Percentiles rank a stretch among this genome's conserved stretches.
phyloP scores from a whole-genome alignment of 2,329 filamentous ascomycete genomes.

The Eutypella sp. region DNA sequence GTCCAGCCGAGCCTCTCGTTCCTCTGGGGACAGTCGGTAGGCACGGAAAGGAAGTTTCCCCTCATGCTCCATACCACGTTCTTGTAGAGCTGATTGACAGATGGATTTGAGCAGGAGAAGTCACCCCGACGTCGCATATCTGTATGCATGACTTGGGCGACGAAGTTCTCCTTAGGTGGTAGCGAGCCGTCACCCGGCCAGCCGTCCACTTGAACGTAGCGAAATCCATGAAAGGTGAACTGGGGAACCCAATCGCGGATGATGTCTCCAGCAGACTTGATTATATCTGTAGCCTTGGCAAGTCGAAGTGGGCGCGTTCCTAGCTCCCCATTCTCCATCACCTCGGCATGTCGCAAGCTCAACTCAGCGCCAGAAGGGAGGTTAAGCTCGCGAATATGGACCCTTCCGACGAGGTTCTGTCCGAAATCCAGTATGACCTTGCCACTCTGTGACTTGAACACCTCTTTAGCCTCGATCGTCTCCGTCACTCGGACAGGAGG shows the following conservation, averaged over 20 bases:
- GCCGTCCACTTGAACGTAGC: conserved; percentile 37
- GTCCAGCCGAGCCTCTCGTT: conserved; percentile 45
- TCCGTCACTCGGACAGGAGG: conserved; percentile 16
- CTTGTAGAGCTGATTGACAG: conserved; percentile 47
- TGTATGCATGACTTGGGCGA: conserved; percentile 16
- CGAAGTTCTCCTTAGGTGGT: conserved; percentile 2
- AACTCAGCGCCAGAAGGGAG: conserved; percentile 33
- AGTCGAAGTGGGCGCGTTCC: conserved; percentile 10
- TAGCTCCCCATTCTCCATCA: conserved; percentile 42
- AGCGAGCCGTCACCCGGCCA: conserved; percentile 20
- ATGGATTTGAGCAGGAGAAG: conserved; percentile 44
- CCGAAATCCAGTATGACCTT: conserved; percentile 43
- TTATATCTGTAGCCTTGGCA: not conserved
- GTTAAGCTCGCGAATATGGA: conserved; percentile 23
- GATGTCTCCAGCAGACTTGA: not conserved
- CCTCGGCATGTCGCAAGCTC: conserved; percentile 45
- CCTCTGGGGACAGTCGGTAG: conserved; percentile 43
- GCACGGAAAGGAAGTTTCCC: conserved; percentile 51
- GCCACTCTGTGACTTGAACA: conserved; percentile 25
- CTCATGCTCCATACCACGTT: conserved; percentile 52
- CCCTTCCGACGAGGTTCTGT: conserved; percentile 36
- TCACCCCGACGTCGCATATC: conserved; percentile 32
- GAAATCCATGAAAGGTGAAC: conserved; percentile 30
- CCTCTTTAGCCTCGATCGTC: not conserved
- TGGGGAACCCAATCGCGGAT: not conserved